Evolutionary conservation across 345 rosid species (phyloP).

Genomic region (Gossypium ekmanianum): DNA sequence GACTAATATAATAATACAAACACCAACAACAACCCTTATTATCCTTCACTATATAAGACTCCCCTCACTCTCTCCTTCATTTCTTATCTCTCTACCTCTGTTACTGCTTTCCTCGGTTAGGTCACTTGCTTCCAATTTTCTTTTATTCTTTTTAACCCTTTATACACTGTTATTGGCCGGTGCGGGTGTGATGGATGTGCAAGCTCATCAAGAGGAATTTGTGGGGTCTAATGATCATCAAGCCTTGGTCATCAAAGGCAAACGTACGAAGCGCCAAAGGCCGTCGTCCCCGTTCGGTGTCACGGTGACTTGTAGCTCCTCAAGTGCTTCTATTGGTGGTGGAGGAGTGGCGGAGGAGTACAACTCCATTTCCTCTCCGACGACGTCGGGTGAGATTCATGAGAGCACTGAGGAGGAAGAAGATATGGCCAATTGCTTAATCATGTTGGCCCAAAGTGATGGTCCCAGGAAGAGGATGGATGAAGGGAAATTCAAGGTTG

Average conservation of each 20-base stretch:
- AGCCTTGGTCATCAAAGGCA: constrained; percentile 52
- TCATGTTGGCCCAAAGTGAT: constrained; percentile 71
- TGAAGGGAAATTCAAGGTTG: constrained; percentile 1
- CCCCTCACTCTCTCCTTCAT: constrained; percentile 35
- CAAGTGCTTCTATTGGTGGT: constrained; percentile 30
- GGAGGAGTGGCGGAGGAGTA: constrained; percentile 30
- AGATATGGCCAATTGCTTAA: constrained; percentile 88
- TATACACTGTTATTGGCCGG: no score
- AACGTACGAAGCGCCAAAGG: constrained; percentile 78
- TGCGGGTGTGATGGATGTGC: constrained; percentile 20
- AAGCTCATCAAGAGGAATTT: constrained; percentile 31
- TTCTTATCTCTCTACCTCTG: constrained; percentile 13
- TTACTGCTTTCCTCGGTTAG: constrained; percentile 23
- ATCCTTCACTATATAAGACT: constrained; percentile 30
- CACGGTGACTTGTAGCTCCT: constrained; percentile 44
- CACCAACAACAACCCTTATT: background rate
- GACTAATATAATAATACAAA: background rate
- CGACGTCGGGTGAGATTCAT: constrained; percentile 29
- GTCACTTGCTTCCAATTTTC: constrained; percentile 4
- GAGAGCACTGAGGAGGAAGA: constrained; percentile 72
- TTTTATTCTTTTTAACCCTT: background rate
- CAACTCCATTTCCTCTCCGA: constrained; percentile 39
- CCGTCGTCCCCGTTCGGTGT: constrained; percentile 39
- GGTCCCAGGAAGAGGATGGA: constrained; percentile 11
- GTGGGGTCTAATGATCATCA: constrained; percentile 31